Evolutionary conservation across 108 stramenopile species (phyloP).

Genomic region (Seminavis robusta): DNA sequence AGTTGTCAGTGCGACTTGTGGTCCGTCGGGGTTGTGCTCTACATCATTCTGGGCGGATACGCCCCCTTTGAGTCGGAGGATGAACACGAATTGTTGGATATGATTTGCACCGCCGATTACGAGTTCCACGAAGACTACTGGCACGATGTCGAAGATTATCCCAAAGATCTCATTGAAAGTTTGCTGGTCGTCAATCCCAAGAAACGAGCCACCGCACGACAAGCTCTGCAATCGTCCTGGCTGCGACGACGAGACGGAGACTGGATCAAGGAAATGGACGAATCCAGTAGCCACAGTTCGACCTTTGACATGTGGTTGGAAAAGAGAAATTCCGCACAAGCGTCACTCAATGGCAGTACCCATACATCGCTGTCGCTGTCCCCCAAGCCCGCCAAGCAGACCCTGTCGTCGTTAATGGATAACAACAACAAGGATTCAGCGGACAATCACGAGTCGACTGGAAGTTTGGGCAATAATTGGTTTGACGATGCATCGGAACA

Average conservation of each 20-base stretch:
- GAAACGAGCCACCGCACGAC: constrained; percentile 53
- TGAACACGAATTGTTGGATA: constrained; percentile 90
- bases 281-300: no score
- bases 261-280: no score
- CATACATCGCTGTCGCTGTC: no score
- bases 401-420: no score
- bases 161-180: constrained; percentile 72
- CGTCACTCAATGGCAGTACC: no score
- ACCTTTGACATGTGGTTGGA: no score
- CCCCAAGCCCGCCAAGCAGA: no score
- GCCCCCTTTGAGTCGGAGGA: constrained; percentile 96
- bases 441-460: no score
- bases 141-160: constrained; percentile 75
- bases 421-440: no score
- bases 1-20: constrained; percentile 95
- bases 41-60: constrained; percentile 91
- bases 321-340: no score
- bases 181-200: constrained; percentile 71
- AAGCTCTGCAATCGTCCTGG: constrained; percentile 73
- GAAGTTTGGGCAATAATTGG: no score
- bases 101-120: constrained; percentile 82
- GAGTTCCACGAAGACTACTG: constrained; percentile 81
- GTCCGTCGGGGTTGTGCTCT: constrained; percentile 85
- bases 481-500: no score
- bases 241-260: constrained; percentile 37